Evolutionary conservation across 2,329 filamentous ascomycete species (phyloP), one percentile per base, ranked within the genome.

Genomic region (Venturiaceae sp.): DNA sequence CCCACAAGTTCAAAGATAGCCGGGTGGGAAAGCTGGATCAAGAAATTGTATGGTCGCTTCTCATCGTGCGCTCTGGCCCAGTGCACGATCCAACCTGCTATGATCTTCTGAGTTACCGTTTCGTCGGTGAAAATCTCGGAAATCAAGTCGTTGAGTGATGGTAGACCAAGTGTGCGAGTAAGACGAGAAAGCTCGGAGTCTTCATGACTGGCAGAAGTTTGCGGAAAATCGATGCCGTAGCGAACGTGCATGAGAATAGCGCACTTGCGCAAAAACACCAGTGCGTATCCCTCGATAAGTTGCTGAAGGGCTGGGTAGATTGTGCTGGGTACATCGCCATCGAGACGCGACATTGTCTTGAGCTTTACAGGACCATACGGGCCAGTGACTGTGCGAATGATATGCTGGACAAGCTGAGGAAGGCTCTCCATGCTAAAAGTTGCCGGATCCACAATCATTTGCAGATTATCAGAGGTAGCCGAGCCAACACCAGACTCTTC

Each of bases 1-100:
- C 94, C 94, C 13, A 99, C 86, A 26, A 99, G 82, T 71, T 99
- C 94, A 67, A 94, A 95, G 63, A 99, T 96, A 52, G 85, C 87
- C 0, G 94, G 95, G 69, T 99, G 94, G 58, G 88, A 85, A 16
- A 85, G 74, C 53, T 53, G 58, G 23, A 65, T 82, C 71, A 36
- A 69, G 44, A 68, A 70, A 56, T 69, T 69, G 3, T 54, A 47
- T 23, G 47, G 44, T 1, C 33, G 58, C 50, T 62, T 56, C 30
- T 58, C 52, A 47, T 69, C 65, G 57, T 69, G 66, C 32, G 65
- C 69, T 67, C 68, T 72, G 5, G 69, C 65, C 63, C 83, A 79
- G 67, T 90, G 86, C 54, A 79, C 79, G 55, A 96, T 80, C 92
- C 92, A 97, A 19, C 87, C 87, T 3, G 71, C 71, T 6, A 83